These are phyloP conservation scores for Rhodosporidiobolus sp. DNA, from an alignment of 768 basidiomycete species.

Conservation along the genomic window DNA sequence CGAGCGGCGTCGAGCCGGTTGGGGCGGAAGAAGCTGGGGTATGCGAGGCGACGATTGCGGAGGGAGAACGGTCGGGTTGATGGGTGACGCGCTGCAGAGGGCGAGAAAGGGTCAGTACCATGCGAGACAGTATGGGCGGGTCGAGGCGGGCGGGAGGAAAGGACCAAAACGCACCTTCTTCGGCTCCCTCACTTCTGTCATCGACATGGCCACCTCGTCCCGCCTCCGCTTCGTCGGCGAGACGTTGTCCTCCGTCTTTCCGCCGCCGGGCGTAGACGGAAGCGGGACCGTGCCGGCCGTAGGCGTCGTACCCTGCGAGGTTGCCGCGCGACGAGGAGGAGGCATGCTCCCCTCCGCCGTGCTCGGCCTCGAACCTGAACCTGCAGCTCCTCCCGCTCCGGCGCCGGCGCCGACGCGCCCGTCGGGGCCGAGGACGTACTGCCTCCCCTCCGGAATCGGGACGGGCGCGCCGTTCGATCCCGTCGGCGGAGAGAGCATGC, in stretches of 20 bases:
- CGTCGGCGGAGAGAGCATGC: background rate
- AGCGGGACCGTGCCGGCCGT: background rate
- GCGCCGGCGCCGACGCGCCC: background rate
- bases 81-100: too few species aligned
- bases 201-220: background rate
- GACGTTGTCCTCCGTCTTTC: background rate
- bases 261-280: too few species aligned
- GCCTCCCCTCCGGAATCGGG: background rate
- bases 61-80: too few species aligned
- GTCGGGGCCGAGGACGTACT: background rate
- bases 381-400: background rate
- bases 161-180: slow-evolving; percentile 1
- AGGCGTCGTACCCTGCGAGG: too few species aligned
- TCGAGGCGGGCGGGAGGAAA: background rate
- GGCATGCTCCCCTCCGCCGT: slow-evolving; percentile 1
- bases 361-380: too few species aligned
- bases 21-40: too few species aligned
- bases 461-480: background rate
- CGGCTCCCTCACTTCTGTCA: background rate
- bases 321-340: background rate
- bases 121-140: too few species aligned
- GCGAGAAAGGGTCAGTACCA: background rate
- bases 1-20: too few species aligned
- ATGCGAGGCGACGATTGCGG: too few species aligned
- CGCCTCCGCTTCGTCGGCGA: background rate